Evolutionary conservation across 2,329 filamentous ascomycete genomes (phyloP).

Genomic region (Cladophialophora yegresii): DNA sequence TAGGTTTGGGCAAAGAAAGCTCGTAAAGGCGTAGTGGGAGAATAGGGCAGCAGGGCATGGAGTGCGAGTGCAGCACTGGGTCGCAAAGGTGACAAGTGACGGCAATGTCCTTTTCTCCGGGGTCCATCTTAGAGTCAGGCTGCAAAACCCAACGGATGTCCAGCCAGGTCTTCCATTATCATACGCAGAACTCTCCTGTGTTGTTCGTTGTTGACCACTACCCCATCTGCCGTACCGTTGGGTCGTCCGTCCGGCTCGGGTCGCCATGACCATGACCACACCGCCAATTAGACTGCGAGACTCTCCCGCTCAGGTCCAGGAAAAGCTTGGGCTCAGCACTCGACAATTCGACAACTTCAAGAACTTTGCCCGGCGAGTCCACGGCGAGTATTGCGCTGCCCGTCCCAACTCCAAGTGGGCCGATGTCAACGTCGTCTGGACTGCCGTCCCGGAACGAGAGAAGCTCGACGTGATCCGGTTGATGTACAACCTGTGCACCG

Average conservation of each 20-base stretch:
- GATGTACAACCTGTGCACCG: conserved; percentile 28
- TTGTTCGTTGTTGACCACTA: conserved; percentile 12
- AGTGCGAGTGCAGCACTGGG: conserved; percentile 19
- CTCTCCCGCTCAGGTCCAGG: conserved; percentile 25
- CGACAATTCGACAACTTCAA: conserved; percentile 33
- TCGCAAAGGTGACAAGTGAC: conserved; percentile 23
- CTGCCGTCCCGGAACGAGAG: conserved; percentile 29
- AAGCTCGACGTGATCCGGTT: conserved; percentile 24
- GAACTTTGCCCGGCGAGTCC: conserved; percentile 28
- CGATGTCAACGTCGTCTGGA: conserved; percentile 29
- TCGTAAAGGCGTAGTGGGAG: conserved; percentile 18
- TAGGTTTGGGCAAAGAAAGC: conserved; percentile 7
- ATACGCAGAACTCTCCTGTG: conserved; percentile 9
- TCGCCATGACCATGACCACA: conserved; percentile 30
- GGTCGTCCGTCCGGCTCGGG: conserved; percentile 8
- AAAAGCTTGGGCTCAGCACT: conserved; percentile 28
- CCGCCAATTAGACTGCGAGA: conserved; percentile 32
- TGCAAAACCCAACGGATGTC: conserved; percentile 14
- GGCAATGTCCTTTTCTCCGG: conserved; percentile 16
- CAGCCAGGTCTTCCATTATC: conserved; percentile 7
- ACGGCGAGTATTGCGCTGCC: conserved; percentile 27
- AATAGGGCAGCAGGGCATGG: conserved; percentile 15
- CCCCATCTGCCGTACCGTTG: conserved; percentile 11
- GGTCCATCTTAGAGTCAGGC: conserved; percentile 18
- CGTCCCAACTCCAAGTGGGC: conserved; percentile 32